Evolutionary conservation across 108 stramenopile species (phyloP).

Genomic region (Aurantiochytrium sp.): DNA sequence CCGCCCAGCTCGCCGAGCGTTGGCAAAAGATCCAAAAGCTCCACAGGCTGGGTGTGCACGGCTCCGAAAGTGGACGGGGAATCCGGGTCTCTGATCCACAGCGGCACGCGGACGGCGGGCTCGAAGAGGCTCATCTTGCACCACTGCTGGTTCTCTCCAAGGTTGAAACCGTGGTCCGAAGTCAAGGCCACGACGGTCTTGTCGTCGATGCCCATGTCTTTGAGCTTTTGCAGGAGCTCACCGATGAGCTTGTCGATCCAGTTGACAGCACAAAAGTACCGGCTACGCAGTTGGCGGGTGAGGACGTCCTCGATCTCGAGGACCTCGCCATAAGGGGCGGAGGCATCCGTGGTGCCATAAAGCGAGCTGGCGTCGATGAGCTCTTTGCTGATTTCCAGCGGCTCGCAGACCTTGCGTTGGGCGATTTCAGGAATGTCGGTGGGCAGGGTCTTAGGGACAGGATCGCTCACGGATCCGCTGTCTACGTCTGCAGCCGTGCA

Average conservation of each 20-base stretch:
- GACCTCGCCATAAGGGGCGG: neutral
- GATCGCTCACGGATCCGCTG: neutral
- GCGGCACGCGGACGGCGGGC: neutral
- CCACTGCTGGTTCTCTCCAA: conserved; percentile 11
- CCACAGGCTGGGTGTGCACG: neutral
- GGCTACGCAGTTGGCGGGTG: neutral
- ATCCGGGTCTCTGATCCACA: neutral
- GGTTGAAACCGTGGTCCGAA: neutral
- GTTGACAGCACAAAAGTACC: conserved; percentile 17
- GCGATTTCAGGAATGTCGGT: neutral
- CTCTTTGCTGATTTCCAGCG: neutral
- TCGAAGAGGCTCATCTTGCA: conserved; percentile 11
- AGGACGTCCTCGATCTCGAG: neutral
- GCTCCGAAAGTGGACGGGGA: neutral
- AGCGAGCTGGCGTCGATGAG: neutral
- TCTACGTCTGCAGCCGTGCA: neutral
- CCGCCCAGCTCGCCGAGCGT: neutral
- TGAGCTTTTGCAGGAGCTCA: neutral
- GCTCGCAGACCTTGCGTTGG: neutral
- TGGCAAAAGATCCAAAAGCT: neutral
- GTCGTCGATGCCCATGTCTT: neutral
- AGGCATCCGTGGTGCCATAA: neutral
- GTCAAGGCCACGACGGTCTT: conserved; percentile 8
- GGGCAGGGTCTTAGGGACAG: neutral
- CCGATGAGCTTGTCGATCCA: conserved; percentile 5